These are phyloP conservation scores for Andrographis paniculata DNA, from an alignment of 305 asterid species.

Conservation along the genomic window DNA sequence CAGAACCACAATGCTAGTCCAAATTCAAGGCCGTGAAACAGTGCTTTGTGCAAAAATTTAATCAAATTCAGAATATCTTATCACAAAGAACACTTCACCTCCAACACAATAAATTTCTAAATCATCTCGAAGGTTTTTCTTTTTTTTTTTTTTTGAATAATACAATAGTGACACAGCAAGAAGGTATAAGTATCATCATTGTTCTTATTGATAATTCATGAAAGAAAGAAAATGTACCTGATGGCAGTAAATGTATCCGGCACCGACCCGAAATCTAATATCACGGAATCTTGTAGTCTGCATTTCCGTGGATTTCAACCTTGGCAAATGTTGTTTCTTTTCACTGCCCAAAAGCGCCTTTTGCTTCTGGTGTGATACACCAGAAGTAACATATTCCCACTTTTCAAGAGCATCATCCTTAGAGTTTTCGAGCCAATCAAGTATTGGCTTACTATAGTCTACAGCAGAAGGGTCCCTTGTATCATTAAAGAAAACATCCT, in stretches of 20 bases:
- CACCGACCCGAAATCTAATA: constrained; percentile 66
- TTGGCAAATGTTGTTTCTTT: constrained; percentile 46
- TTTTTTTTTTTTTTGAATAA: too few relatives aligned
- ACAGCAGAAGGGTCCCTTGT: constrained; percentile 45
- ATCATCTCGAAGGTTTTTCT: too few relatives aligned
- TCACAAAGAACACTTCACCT: too few relatives aligned
- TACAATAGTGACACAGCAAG: too few relatives aligned
- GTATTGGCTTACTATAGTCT: constrained; percentile 71
- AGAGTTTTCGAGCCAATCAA: constrained; percentile 72
- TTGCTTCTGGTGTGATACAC: constrained; percentile 64
- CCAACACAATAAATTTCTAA: too few relatives aligned
- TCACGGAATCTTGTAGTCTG: constrained; percentile 63
- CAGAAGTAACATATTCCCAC: constrained; percentile 67
- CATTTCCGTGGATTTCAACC: constrained; percentile 54
- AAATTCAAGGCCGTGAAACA: too few relatives aligned
- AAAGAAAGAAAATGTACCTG: constrained; percentile 46
- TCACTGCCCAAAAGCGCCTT: constrained; percentile 44
- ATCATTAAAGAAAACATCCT: constrained; percentile 83
- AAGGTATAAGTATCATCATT: too few relatives aligned
- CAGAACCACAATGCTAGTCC: too few relatives aligned
- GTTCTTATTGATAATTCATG: too few relatives aligned
- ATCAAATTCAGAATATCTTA: too few relatives aligned
- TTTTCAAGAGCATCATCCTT: constrained; percentile 58
- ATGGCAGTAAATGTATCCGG: constrained; percentile 83
- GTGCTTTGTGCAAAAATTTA: too few relatives aligned